Percentiles rank a stretch among this genome's conserved stretches.
Conservation (phyloP, 805 yeast genomes). For the Saccharomycopsis oosterbeekiorum region DNA sequence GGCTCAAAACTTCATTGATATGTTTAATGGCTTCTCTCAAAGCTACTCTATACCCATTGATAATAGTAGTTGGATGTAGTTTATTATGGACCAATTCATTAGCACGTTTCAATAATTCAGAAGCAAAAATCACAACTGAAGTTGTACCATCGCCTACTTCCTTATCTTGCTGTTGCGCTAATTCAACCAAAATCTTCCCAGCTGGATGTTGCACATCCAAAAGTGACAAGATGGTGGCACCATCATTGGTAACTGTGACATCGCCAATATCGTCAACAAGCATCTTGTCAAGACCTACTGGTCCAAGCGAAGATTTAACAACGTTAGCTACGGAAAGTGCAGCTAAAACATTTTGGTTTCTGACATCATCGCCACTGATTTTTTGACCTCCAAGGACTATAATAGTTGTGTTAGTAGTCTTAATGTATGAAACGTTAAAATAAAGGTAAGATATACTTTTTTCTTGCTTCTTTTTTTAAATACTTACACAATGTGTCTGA, state of each 20-base stretch:
- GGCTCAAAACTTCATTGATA: slow-evolving; percentile 75
- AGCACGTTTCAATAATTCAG: slow-evolving; percentile 86
- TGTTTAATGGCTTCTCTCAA: slow-evolving; percentile 82
- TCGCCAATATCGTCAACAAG: slow-evolving; percentile 98
- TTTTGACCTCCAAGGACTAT: slow-evolving; percentile 88
- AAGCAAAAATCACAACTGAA: slow-evolving; percentile 90
- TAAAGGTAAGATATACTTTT: no score
- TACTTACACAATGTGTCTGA: slow-evolving; percentile 74
- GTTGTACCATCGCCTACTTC: slow-evolving; percentile 99
- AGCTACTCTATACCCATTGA: slow-evolving; percentile 92
- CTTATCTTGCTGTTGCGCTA: slow-evolving; percentile 97
- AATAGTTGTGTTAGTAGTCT: slow-evolving; percentile 6
- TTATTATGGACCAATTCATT: slow-evolving; percentile 87
- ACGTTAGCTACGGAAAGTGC: slow-evolving; percentile 92
- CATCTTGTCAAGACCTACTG: slow-evolving; percentile 98
- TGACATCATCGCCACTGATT: slow-evolving; percentile 88
- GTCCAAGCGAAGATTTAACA: slow-evolving; percentile 90
- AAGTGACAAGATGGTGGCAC: slow-evolving; percentile 87
- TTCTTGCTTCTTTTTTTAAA: background rate
- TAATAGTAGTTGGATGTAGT: slow-evolving; percentile 96
- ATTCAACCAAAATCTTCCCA: slow-evolving; percentile 90
- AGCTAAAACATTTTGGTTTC: slow-evolving; percentile 93
- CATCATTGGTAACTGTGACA: slow-evolving; percentile 97
- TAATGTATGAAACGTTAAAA: no score
- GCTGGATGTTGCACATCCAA: slow-evolving; percentile 98